phyloP scores from a whole-genome alignment of 2,329 filamentous ascomycete species.

The Cylindrodendrum hubeiense region DNA sequence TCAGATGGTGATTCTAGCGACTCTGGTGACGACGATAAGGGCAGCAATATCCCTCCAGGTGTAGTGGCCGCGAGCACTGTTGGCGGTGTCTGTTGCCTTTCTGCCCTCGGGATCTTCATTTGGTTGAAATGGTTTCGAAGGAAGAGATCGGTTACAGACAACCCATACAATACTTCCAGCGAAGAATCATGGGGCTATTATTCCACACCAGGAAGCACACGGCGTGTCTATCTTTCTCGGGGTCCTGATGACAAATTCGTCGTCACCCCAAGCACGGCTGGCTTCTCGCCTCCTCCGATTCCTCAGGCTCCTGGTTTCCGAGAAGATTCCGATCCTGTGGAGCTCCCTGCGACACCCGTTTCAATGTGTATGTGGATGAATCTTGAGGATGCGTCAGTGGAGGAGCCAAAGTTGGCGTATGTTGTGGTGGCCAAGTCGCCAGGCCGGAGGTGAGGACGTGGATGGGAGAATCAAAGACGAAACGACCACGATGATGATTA shows the following conservation, averaged over 20 bases:
- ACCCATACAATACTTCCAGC: slow-evolving; percentile 4
- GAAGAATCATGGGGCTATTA: slow-evolving; percentile 39
- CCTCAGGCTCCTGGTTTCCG: neutral
- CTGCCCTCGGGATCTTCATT: slow-evolving; percentile 39
- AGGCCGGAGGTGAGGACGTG: neutral
- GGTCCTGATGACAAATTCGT: slow-evolving; percentile 43
- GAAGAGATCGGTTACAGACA: slow-evolving; percentile 28
- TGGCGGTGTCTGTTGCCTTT: slow-evolving; percentile 39
- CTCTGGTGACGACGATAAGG: slow-evolving; percentile 18
- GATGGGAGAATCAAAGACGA: slow-evolving; percentile 8
- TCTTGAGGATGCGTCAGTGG: slow-evolving; percentile 41
- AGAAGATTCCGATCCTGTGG: slow-evolving; percentile 34
- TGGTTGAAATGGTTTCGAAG: slow-evolving; percentile 44
- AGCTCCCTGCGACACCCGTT: slow-evolving; percentile 44
- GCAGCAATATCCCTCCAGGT: slow-evolving; percentile 33
- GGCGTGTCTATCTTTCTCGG: slow-evolving; percentile 36
- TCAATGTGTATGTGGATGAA: slow-evolving; percentile 45
- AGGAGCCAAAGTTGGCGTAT: slow-evolving; percentile 44
- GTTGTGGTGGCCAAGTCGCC: slow-evolving; percentile 35
- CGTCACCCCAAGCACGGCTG: slow-evolving; percentile 39
- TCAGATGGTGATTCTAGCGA: slow-evolving; percentile 19
- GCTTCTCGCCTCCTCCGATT: slow-evolving; percentile 32
- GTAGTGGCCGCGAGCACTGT: slow-evolving; percentile 40
- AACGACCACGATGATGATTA: slow-evolving; percentile 32
- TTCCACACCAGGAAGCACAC: slow-evolving; percentile 29